phyloP scores from a whole-genome alignment of 2,329 filamentous ascomycete genomes.

The Exserohilum turcica region DNA sequence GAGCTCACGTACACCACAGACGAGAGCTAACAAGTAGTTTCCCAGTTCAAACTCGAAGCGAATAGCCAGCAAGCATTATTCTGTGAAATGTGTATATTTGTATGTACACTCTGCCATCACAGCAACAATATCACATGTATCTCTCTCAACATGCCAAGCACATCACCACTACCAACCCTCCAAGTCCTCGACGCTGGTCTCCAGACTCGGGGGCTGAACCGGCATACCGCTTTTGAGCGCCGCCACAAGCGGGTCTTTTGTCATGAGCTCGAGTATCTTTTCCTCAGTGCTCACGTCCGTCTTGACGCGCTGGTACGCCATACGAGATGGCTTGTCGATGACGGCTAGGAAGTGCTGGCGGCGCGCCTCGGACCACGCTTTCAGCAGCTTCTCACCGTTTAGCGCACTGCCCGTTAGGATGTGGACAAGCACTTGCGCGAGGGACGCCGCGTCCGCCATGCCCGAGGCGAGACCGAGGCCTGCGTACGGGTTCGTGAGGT shows the following conservation, averaged over 20 bases:
- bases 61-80: no score
- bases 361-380: constrained; percentile 43
- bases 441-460: constrained; percentile 42
- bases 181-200: constrained; percentile 31
- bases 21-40: background rate
- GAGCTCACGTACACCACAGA: no score
- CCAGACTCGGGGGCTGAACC: constrained; percentile 35
- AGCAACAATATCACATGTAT: background rate
- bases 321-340: constrained; percentile 41
- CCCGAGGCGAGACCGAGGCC: constrained; percentile 44
- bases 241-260: constrained; percentile 34
- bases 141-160: background rate
- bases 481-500: constrained; percentile 48
- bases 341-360: constrained; percentile 43
- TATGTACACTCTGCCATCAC: background rate
- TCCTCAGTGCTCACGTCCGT: constrained; percentile 33
- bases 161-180: constrained; percentile 29
- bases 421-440: constrained; percentile 35
- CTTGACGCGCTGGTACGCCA: constrained; percentile 36
- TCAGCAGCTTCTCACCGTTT: constrained; percentile 34
- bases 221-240: constrained; percentile 42
- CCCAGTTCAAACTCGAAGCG: no score
- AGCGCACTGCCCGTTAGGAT: constrained; percentile 26
- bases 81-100: no score
- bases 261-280: constrained; percentile 30